Conservation (phyloP, 2,329 filamentous ascomycete genomes). For the Thelonectria olida region DNA sequence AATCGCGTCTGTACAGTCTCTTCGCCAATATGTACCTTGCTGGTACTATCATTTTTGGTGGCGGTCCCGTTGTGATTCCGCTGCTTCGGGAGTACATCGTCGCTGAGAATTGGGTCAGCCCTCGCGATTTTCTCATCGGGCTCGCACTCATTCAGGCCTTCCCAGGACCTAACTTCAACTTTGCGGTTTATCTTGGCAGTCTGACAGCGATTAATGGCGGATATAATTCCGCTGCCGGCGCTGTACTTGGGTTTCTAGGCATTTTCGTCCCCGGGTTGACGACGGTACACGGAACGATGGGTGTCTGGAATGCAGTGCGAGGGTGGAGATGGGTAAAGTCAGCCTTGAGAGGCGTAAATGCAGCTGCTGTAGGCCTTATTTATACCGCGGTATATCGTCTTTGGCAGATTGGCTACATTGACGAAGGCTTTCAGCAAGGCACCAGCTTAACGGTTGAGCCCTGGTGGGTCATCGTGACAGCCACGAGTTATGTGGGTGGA, state of each 20-base stretch:
- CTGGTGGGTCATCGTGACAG: conserved; percentile 72
- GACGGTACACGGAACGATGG: conserved; percentile 60
- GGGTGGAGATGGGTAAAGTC: conserved; percentile 57
- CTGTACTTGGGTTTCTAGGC: conserved; percentile 60
- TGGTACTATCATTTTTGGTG: conserved; percentile 74
- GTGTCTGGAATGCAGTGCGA: conserved; percentile 63
- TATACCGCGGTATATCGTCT: conserved; percentile 72
- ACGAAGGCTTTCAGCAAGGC: conserved; percentile 56
- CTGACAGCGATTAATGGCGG: conserved; percentile 55
- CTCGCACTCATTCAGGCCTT: conserved; percentile 77
- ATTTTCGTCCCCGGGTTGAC: conserved; percentile 63
- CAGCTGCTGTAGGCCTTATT: conserved; percentile 67
- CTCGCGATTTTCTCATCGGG: conserved; percentile 77
- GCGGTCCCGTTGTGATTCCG: conserved; percentile 72
- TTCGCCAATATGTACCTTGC: conserved; percentile 80
- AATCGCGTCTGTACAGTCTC: conserved; percentile 63
- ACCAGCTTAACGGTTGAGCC: conserved; percentile 65
- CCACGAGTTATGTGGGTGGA: conserved; percentile 57
- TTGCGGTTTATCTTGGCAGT: conserved; percentile 66
- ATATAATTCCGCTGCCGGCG: conserved; percentile 53
- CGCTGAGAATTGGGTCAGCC: conserved; percentile 73
- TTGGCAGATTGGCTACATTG: conserved; percentile 70
- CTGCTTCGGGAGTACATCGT: conserved; percentile 71
- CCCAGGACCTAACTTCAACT: conserved; percentile 60
- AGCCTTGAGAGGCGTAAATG: conserved; percentile 65